phyloP scores from a whole-genome alignment of 202 grass and related monocot genomes.

The Saccharum hybrid region DNA sequence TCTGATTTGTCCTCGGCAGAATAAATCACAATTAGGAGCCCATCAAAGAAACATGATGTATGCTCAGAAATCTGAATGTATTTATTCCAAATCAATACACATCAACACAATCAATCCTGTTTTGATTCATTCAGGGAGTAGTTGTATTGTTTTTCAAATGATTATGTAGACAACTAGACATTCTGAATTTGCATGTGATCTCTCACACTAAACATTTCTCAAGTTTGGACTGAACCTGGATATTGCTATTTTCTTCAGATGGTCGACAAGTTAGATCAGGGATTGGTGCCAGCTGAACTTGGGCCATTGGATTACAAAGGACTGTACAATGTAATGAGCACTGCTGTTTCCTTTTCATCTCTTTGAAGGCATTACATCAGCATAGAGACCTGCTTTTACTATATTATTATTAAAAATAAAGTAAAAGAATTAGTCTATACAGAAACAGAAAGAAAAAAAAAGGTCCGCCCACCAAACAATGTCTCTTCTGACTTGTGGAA shows the following conservation, averaged over 20 bases:
- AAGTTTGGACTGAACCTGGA: slow-evolving; percentile 35
- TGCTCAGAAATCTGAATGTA: slow-evolving; percentile 25
- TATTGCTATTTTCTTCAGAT: slow-evolving; percentile 67
- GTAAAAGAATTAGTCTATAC: not conserved
- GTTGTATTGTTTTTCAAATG: slow-evolving; percentile 7
- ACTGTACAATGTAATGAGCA: slow-evolving; percentile 71
- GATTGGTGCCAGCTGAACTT: slow-evolving; percentile 74
- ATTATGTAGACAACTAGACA: not conserved
- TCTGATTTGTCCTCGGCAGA: slow-evolving; percentile 23
- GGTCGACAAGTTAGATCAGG: slow-evolving; percentile 96
- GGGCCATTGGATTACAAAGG: slow-evolving; percentile 91
- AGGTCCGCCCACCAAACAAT: not conserved
- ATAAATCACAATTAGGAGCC: slow-evolving; percentile 4
- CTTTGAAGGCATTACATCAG: not conserved
- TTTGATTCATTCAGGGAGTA: slow-evolving; percentile 22
- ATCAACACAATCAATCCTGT: slow-evolving; percentile 22
- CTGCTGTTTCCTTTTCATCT: slow-evolving; percentile 16
- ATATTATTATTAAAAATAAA: slow-evolving; percentile 9
- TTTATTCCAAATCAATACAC: slow-evolving; percentile 17
- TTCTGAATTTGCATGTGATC: slow-evolving; percentile 4
- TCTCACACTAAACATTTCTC: slow-evolving; percentile 15
- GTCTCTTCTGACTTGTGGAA: not conserved
- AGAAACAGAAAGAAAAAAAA: not conserved
- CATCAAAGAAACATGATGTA: slow-evolving; percentile 19
- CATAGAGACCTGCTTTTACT: not conserved